Evolutionary conservation across 2,329 filamentous ascomycete species (phyloP).

Genomic region (Stemphylium lycopersici): DNA sequence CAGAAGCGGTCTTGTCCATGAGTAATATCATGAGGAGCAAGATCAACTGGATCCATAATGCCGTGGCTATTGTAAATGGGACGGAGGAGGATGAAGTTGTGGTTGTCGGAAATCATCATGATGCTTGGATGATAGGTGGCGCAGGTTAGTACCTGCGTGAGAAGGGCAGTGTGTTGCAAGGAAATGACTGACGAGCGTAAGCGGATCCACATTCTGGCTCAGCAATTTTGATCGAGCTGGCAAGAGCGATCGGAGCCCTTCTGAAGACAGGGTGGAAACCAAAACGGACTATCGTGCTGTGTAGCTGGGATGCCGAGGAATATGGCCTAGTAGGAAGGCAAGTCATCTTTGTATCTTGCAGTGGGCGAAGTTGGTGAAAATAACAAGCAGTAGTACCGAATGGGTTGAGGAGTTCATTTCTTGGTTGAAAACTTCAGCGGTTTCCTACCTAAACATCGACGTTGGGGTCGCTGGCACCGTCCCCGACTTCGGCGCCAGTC

Average conservation of each 20-base stretch:
- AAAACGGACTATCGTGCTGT: constrained; percentile 38
- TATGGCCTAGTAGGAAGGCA: constrained; percentile 41
- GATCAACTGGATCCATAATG: constrained; percentile 77
- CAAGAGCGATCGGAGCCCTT: constrained; percentile 57
- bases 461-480: constrained; percentile 54
- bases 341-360: not conserved
- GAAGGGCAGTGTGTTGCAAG: not conserved
- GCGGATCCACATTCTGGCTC: constrained; percentile 59
- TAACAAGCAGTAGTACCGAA: constrained; percentile 45
- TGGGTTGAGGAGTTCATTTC: constrained; percentile 58
- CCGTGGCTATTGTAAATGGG: constrained; percentile 70
- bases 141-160: constrained; percentile 32
- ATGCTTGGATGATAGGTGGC: constrained; percentile 61
- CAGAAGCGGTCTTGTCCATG: constrained; percentile 54
- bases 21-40: constrained; percentile 79
- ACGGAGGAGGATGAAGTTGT: constrained; percentile 63
- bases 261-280: constrained; percentile 59
- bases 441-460: constrained; percentile 58
- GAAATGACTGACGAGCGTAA: not conserved
- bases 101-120: constrained; percentile 59
- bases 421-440: constrained; percentile 51
- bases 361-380: not conserved
- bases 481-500: constrained; percentile 46
- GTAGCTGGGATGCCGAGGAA: constrained; percentile 52
- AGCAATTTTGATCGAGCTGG: constrained; percentile 56